phyloP scores from a whole-genome alignment of 2,329 filamentous ascomycete genomes.

The Chaetomium globosum region DNA sequence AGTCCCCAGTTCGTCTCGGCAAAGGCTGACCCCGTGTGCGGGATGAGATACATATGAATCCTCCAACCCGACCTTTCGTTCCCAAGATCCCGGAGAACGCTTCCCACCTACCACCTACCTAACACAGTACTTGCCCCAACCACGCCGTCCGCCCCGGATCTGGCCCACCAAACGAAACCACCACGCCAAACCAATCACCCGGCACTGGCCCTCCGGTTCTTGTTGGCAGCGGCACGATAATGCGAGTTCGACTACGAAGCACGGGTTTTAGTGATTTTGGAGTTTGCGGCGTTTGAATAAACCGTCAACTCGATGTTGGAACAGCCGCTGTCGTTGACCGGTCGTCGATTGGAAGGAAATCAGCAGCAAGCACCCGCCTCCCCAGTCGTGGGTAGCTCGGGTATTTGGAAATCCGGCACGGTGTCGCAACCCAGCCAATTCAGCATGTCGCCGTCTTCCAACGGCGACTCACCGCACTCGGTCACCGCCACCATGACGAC shows the following conservation, averaged over 20 bases:
- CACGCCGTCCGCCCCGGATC: slow-evolving; percentile 6
- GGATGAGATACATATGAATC: slow-evolving; percentile 35
- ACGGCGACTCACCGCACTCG: slow-evolving; percentile 56
- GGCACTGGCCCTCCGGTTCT: slow-evolving; percentile 18
- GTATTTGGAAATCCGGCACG: not conserved
- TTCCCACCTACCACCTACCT: slow-evolving; percentile 19
- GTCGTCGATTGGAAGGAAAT: slow-evolving; percentile 17
- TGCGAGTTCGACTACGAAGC: slow-evolving; percentile 30
- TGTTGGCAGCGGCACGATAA: slow-evolving; percentile 25
- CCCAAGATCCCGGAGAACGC: slow-evolving; percentile 35
- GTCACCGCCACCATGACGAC: slow-evolving; percentile 42
- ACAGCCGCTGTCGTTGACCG: slow-evolving; percentile 10
- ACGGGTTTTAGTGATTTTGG: slow-evolving; percentile 25
- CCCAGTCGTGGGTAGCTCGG: not conserved
- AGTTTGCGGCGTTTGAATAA: slow-evolving; percentile 25
- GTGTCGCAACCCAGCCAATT: slow-evolving; percentile 6
- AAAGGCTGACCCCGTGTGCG: slow-evolving; percentile 27
- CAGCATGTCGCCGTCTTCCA: slow-evolving; percentile 58
- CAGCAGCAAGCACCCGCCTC: slow-evolving; percentile 9
- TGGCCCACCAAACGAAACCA: slow-evolving; percentile 14
- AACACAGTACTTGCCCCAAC: slow-evolving; percentile 11
- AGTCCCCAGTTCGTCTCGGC: slow-evolving; percentile 20
- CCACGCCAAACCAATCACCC: slow-evolving; percentile 3
- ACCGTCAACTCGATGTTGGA: slow-evolving; percentile 16
- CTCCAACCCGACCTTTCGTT: slow-evolving; percentile 28